These are phyloP conservation scores for Syncephalastrum contaminatum DNA, from an alignment of 371 early-diverging fungal species.

Conservation along the genomic window DNA sequence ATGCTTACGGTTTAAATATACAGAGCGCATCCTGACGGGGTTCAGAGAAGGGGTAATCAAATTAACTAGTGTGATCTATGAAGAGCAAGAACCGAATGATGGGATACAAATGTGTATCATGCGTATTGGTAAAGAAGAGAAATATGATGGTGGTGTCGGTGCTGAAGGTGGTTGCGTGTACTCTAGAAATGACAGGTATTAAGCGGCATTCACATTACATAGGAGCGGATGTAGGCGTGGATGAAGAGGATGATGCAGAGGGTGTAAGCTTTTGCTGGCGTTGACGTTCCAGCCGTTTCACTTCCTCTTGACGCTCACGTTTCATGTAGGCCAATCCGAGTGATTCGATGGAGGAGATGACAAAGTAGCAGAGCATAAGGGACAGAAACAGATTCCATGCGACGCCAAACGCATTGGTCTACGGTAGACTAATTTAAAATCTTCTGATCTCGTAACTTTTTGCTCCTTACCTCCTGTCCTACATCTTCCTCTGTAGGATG, in stretches of 20 bases:
- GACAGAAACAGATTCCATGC: conserved; percentile 79
- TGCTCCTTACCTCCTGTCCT: conserved; percentile 15
- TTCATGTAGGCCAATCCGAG: conserved; percentile 70
- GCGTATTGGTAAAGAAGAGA: not conserved
- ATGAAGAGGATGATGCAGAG: conserved; percentile 1
- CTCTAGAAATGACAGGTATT: not conserved
- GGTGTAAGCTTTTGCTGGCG: not conserved
- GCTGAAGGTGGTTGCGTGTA: not conserved
- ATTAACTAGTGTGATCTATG: no score
- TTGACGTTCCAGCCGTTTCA: conserved; percentile 13
- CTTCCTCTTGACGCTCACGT: conserved; percentile 38
- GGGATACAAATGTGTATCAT: not conserved
- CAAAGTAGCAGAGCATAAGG: conserved; percentile 81
- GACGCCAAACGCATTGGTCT: conserved; percentile 44
- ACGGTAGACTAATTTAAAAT: conserved; percentile 8
- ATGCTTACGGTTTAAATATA: no score
- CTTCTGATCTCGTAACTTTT: conserved; percentile 5
- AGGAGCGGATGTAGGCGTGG: not conserved
- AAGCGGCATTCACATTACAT: not conserved
- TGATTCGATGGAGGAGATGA: conserved; percentile 77
- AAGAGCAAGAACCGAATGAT: not conserved
- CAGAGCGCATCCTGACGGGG: no score
- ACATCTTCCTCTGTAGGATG: conserved; percentile 12
- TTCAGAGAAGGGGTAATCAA: no score
- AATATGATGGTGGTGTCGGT: no score